Base-by-base conservation (phyloP, 441 rosid genomes). In the Codiaeum variegatum region DNA sequence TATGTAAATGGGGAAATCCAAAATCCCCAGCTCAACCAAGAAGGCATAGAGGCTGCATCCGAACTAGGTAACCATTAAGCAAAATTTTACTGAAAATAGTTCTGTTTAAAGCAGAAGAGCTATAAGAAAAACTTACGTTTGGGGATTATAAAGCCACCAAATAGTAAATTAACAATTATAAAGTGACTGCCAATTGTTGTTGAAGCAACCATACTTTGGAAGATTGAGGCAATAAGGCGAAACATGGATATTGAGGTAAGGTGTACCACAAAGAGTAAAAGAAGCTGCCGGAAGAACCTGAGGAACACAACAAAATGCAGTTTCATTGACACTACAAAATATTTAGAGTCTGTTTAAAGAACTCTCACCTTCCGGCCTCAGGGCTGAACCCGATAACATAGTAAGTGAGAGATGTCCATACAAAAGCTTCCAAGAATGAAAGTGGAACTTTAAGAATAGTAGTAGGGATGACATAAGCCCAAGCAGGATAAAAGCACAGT, bases 11-110 rank as follows among this genome's bases (percentile, higher is more conserved):
- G 93, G 75, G 85, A 81, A 28, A 88, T 32, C 95, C 95, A 88
- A 75, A 91, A 90, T 29, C 84, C 93, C 93, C 97, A 92, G 28
- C 72, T 55, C 73, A 90, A 69, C 97, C 93, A 90, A 69, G 59
- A 59, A 67, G 93, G 91, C 81, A 87, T 79, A 13, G 85, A 86
- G 24, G 84, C 90, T 84, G 83, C 76, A 84, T 36, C 54, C 23
- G 9, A 19, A 75, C 16, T 36, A n/a, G n/a, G n/a, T n/a, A 61
- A 34, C 15, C 63, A 38, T 23, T 44, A 4, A 46, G 47, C 15
- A 21, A 28, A 28, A 38, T 66, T 46, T 21, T 36, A 47, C 64
- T 34, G 4, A 70, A 24, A 7, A 24, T 21, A 32, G 16, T 42
- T 10, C 4, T 40, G 38, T 18, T 1, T 36, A 34, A 34, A 64